Base-by-base conservation (phyloP, 176 grass and related monocot species). In the Zoysia japonica region DNA sequence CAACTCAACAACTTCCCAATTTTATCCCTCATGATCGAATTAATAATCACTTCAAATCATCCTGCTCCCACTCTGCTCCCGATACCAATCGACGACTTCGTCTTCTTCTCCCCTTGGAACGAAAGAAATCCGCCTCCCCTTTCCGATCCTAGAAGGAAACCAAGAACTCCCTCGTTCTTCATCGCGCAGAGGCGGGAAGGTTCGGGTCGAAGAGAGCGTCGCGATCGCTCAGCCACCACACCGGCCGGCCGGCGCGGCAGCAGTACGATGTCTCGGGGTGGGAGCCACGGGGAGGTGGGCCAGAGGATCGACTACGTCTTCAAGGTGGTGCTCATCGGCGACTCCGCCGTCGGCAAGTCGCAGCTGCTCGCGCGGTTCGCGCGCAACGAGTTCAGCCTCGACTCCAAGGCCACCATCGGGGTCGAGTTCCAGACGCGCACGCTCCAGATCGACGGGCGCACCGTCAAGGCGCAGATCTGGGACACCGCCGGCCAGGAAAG, bases 401-500 rank as follows among this genome's bases (percentile, higher is more conserved):
- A 78, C 65, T 89, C 87, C 72, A 89, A 85, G 87, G 87, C 87
- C 73, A 89, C 87, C 72, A 89, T 89, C 73, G 87, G 87, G 12
- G 87, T 89, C 72, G 87, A 89, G 82, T 89, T 89, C 87, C 87
- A 89, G 82, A 89, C 87, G 70, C 76, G 87, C 39, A 87, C 91
- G 6, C 88, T 93, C 9, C 52, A 70, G 71, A 93, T 93, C 71
- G 88, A 90, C 79, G 54, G 65, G 17, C 89, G 86, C 75, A 90
- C 71, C 75, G 79, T 93, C 79, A 90, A 93, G 82, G 91, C 91
- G 15, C 88, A 93, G 91, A 93, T 93, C 88, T 93, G 88, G 91
- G 91, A 93, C 82, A 93, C 91, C 78, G 88, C 91, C 1, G 91
- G 91, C 3, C 91, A 93, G 68, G 90, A 92, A 72, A 88, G 90